phyloP scores from a whole-genome alignment of 495 filamentous ascomycete species.

The Aspergillus taichungensis region DNA sequence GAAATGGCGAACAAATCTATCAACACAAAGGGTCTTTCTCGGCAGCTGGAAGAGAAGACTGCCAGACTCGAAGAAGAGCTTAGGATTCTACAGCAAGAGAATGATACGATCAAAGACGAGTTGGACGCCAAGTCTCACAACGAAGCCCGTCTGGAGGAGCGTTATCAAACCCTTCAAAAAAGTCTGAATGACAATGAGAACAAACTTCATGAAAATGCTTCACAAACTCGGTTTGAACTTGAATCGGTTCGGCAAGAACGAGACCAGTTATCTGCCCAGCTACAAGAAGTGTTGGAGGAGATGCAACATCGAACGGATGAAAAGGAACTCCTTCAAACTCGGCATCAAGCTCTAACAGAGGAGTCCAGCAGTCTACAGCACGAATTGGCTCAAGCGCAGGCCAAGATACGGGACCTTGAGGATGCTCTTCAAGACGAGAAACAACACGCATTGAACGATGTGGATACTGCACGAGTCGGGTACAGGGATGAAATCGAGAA shows the following conservation, averaged over 20 bases:
- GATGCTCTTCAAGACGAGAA: constrained; percentile 49
- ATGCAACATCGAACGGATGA: constrained; percentile 52
- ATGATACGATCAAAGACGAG: constrained; percentile 39
- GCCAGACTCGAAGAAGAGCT: constrained; percentile 57
- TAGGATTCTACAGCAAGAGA: constrained; percentile 49
- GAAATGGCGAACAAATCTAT: constrained; percentile 75
- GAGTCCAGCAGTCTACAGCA: constrained; percentile 60
- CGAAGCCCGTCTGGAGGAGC: constrained; percentile 31
- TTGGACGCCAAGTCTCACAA: constrained; percentile 40
- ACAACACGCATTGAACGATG: constrained; percentile 47
- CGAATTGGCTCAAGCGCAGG: constrained; percentile 49
- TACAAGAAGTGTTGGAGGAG: constrained; percentile 47
- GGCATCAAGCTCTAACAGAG: constrained; percentile 58
- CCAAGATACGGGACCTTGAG: constrained; percentile 49
- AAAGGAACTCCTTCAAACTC: constrained; percentile 60
- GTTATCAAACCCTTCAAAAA: constrained; percentile 32
- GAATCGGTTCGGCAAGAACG: constrained; percentile 27
- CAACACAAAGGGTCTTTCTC: constrained; percentile 63
- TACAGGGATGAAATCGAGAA: constrained; percentile 55
- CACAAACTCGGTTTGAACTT: constrained; percentile 27
- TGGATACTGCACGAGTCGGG: constrained; percentile 47
- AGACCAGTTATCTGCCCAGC: constrained; percentile 33
- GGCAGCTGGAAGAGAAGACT: constrained; percentile 65
- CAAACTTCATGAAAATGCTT: constrained; percentile 35
- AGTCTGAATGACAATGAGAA: constrained; percentile 34